phyloP scores from a whole-genome alignment of 2,329 filamentous ascomycete genomes.

The Diplodia seriata region DNA sequence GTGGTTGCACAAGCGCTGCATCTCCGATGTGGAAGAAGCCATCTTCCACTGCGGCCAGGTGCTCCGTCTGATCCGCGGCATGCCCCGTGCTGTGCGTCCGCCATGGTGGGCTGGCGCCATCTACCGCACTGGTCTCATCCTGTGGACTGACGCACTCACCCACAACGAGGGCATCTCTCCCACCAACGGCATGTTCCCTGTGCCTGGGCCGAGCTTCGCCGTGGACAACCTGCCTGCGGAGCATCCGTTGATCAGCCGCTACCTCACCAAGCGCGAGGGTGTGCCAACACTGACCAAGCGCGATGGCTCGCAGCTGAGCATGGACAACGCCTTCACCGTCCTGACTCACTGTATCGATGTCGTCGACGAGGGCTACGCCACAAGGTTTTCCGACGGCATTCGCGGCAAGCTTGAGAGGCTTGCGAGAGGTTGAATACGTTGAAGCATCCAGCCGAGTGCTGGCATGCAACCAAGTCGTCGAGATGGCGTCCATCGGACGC shows the following conservation, averaged over 20 bases:
- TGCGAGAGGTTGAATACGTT: slow-evolving; percentile 40
- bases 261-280: slow-evolving; percentile 61
- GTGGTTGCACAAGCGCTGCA: slow-evolving; percentile 66
- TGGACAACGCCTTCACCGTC: slow-evolving; percentile 58
- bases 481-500: background rate
- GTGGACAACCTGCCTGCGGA: slow-evolving; percentile 60
- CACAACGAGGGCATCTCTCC: slow-evolving; percentile 55
- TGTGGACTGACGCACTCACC: slow-evolving; percentile 68
- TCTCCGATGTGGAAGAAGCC: slow-evolving; percentile 68
- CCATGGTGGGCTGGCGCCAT: slow-evolving; percentile 75
- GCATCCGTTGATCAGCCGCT: slow-evolving; percentile 59
- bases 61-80: slow-evolving; percentile 65
- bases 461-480: background rate
- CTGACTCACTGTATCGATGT: slow-evolving; percentile 61
- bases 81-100: slow-evolving; percentile 67
- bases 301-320: slow-evolving; percentile 56
- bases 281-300: slow-evolving; percentile 59
- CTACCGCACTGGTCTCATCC: slow-evolving; percentile 69
- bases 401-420: slow-evolving; percentile 60
- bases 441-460: background rate
- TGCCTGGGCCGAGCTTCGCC: slow-evolving; percentile 53
- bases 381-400: slow-evolving; percentile 62
- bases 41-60: slow-evolving; percentile 73
- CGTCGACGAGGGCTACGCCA: slow-evolving; percentile 60
- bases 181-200: slow-evolving; percentile 48